A percentile compares a stretch with the other conserved stretches of the same genome.
These are phyloP conservation scores for Spergularia bocconei DNA, from an alignment of 148 eudicot genomes.

Conservation along the genomic window DNA sequence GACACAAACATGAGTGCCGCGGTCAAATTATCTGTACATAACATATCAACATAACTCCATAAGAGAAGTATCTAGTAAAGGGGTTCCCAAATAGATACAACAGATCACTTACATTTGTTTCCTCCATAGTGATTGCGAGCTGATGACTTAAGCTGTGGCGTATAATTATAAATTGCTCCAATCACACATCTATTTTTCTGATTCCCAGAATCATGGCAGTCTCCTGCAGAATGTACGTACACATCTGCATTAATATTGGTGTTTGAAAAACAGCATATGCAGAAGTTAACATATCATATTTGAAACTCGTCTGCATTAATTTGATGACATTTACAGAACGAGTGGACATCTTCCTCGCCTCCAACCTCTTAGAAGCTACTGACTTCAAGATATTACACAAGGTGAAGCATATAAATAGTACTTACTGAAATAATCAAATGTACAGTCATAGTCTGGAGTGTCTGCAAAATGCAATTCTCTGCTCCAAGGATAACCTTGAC, in stretches of 20 bases:
- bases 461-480: constrained; percentile 60
- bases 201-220: constrained; percentile 64
- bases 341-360: too few relatives aligned
- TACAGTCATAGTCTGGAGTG: constrained; percentile 72
- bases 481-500: constrained; percentile 60
- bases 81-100: neutral
- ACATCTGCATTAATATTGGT: neutral
- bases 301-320: neutral
- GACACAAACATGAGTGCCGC: constrained; percentile 85
- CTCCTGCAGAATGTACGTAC: constrained; percentile 40
- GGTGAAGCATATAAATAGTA: neutral
- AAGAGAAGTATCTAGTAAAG: neutral
- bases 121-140: constrained; percentile 28
- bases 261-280: too few relatives aligned
- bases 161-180: constrained; percentile 78
- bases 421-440: constrained; percentile 66
- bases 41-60: neutral
- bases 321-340: neutral
- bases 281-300: too few relatives aligned
- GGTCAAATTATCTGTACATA: constrained; percentile 72
- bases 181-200: constrained; percentile 54
- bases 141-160: constrained; percentile 54
- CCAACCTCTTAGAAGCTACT: too few relatives aligned
- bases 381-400: too few relatives aligned
- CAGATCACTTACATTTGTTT: constrained; percentile 43